These are phyloP conservation scores for Xylaria acuta DNA, from an alignment of 495 filamentous ascomycete species.

Conservation along the genomic window DNA sequence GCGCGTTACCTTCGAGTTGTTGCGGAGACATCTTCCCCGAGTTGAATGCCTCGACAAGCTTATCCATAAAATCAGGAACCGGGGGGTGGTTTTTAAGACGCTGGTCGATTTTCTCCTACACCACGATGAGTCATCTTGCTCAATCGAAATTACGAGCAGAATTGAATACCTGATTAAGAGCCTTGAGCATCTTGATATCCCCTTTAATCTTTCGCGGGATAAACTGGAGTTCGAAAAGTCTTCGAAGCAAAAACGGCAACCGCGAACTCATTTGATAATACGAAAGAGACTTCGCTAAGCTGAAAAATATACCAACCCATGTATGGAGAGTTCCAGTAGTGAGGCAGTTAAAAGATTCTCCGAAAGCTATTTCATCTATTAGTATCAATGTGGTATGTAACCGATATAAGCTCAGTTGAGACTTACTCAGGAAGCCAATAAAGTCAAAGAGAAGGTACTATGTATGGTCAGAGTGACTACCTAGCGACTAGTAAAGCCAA, in stretches of 20 bases:
- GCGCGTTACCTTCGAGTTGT: slow-evolving; percentile 42
- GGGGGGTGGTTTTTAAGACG: slow-evolving; percentile 15
- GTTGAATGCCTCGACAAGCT: slow-evolving; percentile 26
- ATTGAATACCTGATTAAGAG: neutral
- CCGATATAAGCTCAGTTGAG: neutral
- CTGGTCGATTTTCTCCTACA: slow-evolving; percentile 21
- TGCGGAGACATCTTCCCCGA: slow-evolving; percentile 44
- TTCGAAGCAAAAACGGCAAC: neutral
- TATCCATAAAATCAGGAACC: slow-evolving; percentile 27
- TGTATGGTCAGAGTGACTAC: neutral
- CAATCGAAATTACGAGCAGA: neutral
- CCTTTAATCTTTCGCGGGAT: neutral
- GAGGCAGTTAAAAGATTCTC: slow-evolving; percentile 7
- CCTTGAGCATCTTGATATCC: neutral
- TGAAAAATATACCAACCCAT: slow-evolving; percentile 6
- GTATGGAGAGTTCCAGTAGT: neutral
- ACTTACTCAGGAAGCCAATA: slow-evolving; percentile 13
- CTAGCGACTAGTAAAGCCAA: neutral
- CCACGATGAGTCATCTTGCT: neutral
- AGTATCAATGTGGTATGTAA: neutral
- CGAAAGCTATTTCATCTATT: neutral
- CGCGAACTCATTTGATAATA: slow-evolving; percentile 5
- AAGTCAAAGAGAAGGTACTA: slow-evolving; percentile 8
- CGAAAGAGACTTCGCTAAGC: neutral
- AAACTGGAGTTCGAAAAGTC: neutral